Conservation (phyloP, 345 rosid species). For the Chamaenerion angustifolium region DNA sequence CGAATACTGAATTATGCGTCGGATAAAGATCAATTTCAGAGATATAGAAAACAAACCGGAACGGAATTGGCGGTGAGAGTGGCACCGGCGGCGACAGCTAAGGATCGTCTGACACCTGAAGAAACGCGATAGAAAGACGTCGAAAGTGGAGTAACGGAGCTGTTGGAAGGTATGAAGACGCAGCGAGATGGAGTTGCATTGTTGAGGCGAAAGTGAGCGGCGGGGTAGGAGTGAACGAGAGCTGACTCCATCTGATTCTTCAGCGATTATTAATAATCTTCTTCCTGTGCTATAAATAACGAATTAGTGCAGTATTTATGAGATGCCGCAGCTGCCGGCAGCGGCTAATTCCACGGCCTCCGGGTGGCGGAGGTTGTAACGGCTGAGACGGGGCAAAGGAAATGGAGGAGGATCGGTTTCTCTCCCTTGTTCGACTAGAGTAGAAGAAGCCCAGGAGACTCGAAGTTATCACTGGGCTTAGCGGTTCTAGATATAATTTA, state of each 20-base stretch:
- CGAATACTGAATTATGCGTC: no score
- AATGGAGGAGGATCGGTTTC: not conserved
- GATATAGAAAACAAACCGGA: conserved; percentile 24
- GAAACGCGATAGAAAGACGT: not conserved
- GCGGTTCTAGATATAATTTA: no score
- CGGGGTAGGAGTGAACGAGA: not conserved
- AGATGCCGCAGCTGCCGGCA: not conserved
- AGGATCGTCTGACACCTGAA: conserved; percentile 14
- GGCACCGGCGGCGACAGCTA: conserved; percentile 20
- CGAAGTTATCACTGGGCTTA: no score
- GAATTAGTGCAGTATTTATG: not conserved
- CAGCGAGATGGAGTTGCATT: not conserved
- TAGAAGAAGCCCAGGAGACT: no score
- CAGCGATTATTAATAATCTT: not conserved
- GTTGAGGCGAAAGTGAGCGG: conserved; percentile 1
- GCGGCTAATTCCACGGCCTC: not conserved
- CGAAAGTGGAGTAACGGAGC: not conserved
- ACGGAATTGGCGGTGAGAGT: conserved; percentile 40
- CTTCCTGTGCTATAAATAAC: not conserved
- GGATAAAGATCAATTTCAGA: no score
- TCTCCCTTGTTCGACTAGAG: not conserved
- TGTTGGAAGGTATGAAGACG: not conserved
- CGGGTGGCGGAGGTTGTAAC: conserved; percentile 1
- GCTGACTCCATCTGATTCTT: conserved; percentile 1
- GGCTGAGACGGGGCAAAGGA: not conserved